A percentile compares a stretch with the other conserved stretches of the same genome.
phyloP scores from a whole-genome alignment of 73 alveolate genomes.

The Paramecium sonneborni region DNA sequence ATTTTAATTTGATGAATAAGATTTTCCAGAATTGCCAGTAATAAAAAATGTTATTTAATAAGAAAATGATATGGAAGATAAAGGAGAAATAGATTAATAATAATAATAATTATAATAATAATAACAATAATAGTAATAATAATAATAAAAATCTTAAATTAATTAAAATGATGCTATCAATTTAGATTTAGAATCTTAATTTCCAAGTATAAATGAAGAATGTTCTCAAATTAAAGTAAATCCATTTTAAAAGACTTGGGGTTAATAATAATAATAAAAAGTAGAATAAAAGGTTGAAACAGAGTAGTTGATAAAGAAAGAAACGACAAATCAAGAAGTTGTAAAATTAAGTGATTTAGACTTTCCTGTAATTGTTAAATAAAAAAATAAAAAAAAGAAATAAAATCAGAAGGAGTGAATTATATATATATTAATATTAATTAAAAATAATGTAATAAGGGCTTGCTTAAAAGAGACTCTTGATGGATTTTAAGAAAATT shows the following conservation, averaged over 20 bases:
- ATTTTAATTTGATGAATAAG: neutral
- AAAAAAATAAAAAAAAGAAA: neutral
- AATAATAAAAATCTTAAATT: neutral
- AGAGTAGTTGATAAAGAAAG: neutral
- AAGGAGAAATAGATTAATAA: neutral
- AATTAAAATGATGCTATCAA: neutral
- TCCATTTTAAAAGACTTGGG: neutral
- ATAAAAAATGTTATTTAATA: neutral
- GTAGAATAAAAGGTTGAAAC: neutral
- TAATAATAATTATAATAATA: neutral
- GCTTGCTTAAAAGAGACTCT: conserved; percentile 88
- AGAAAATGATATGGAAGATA: neutral
- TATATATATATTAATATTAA: neutral
- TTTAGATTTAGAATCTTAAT: neutral
- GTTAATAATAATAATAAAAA: neutral
- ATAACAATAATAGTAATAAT: neutral
- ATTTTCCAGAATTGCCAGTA: neutral
- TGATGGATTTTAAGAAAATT: conserved; percentile 91
- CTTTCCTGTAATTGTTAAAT: neutral
- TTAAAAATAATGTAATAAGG: conserved; percentile 70
- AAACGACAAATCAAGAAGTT: neutral
- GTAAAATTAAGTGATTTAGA: neutral
- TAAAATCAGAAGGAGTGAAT: neutral
- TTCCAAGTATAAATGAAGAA: neutral
- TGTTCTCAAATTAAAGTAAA: neutral